Conservation (phyloP, 768 basidiomycete genomes). For the Sporobolomyces pararoseus region DNA sequence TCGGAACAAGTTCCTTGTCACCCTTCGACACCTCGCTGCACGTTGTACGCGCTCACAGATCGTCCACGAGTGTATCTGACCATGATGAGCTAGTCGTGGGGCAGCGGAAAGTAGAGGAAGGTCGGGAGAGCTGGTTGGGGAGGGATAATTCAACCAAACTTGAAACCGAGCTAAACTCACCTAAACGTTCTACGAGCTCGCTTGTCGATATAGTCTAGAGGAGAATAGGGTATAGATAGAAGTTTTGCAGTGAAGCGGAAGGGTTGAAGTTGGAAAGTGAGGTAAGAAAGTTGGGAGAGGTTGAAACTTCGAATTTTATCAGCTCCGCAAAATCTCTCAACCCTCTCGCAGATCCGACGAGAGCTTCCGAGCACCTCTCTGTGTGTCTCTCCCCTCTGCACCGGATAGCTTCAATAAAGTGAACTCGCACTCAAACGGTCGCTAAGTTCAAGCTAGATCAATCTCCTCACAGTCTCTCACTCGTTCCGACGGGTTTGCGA, state of each 20-base stretch:
- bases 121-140: conserved; percentile 13
- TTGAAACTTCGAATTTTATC: too few species aligned
- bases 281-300: too few species aligned
- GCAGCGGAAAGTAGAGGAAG: background rate
- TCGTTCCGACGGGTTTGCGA: too few species aligned
- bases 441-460: too few species aligned
- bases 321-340: background rate
- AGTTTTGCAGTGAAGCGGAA: background rate
- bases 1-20: background rate
- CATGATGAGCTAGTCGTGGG: background rate
- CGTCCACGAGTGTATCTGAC: background rate
- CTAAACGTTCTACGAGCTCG: background rate
- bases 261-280: background rate
- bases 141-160: background rate
- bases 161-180: background rate
- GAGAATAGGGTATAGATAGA: background rate
- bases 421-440: too few species aligned
- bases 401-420: too few species aligned
- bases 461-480: too few species aligned
- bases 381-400: too few species aligned
- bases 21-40: background rate
- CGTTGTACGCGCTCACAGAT: background rate
- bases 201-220: background rate
- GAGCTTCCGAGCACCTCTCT: too few species aligned
- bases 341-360: too few species aligned